Percentiles rank a stretch among this genome's conserved stretches.
Evolutionary conservation across 495 filamentous ascomycete species (phyloP).

Genomic region (Niebla homalea): DNA sequence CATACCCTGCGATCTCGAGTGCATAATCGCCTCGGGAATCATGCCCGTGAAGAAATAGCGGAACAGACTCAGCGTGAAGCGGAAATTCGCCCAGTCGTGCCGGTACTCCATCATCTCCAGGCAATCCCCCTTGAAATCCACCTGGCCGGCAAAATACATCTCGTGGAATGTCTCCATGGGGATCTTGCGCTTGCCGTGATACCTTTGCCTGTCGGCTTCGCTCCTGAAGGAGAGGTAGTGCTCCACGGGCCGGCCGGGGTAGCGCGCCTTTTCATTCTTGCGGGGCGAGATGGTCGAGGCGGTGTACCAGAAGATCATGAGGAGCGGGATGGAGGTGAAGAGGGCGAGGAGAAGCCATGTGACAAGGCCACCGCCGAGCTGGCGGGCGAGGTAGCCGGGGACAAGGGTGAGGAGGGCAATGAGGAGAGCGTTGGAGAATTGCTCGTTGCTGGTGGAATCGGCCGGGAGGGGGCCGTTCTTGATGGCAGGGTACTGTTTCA

Average conservation of each 20-base stretch:
- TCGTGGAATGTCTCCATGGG: conserved; percentile 56
- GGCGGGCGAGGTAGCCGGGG: conserved; percentile 39
- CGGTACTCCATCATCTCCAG: conserved; percentile 49
- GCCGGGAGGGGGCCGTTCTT: conserved; percentile 52
- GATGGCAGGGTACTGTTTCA: conserved; percentile 42
- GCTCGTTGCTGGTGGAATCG: conserved; percentile 41
- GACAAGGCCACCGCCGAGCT: conserved; percentile 40
- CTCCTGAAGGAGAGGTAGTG: conserved; percentile 51
- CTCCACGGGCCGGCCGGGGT: conserved; percentile 47
- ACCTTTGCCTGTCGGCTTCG: conserved; percentile 41
- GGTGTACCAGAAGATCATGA: conserved; percentile 44
- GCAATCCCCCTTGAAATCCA: conserved; percentile 51
- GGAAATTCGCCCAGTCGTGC: conserved; percentile 58
- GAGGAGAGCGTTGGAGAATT: conserved; percentile 43
- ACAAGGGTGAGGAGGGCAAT: conserved; percentile 34
- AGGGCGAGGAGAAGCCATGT: conserved; percentile 44
- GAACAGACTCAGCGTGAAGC: conserved; percentile 51
- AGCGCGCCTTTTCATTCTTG: conserved; percentile 48
- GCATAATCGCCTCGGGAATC: conserved; percentile 54
- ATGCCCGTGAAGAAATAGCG: conserved; percentile 57
- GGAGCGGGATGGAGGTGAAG: conserved; percentile 41
- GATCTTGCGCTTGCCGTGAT: conserved; percentile 48
- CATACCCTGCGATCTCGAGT: conserved; percentile 54
- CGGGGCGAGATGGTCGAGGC: conserved; percentile 44
- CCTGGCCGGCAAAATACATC: conserved; percentile 50